phyloP scores from a whole-genome alignment of 2,329 filamentous ascomycete genomes.

The Bisporella sp. region DNA sequence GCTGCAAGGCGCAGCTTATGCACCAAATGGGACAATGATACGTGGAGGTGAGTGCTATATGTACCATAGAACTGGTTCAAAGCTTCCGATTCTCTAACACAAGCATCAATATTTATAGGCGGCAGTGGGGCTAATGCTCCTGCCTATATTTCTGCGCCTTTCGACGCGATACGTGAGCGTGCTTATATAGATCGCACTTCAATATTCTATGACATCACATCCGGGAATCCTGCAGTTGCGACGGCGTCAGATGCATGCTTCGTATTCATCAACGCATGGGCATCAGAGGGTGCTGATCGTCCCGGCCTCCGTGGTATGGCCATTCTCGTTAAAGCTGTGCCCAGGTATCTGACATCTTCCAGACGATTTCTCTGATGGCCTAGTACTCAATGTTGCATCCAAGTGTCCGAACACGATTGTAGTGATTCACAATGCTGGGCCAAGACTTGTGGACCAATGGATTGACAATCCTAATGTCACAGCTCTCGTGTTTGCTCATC shows the following conservation, averaged over 20 bases:
- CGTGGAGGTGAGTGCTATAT: slow-evolving; percentile 26
- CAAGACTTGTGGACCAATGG: slow-evolving; percentile 51
- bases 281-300: slow-evolving; percentile 65
- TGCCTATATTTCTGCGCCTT: slow-evolving; percentile 44
- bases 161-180: slow-evolving; percentile 45
- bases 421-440: slow-evolving; percentile 55
- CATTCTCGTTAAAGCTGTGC: not conserved
- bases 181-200: slow-evolving; percentile 49
- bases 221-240: slow-evolving; percentile 40
- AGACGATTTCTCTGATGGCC: slow-evolving; percentile 13
- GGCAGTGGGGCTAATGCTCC: slow-evolving; percentile 36
- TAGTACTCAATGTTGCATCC: slow-evolving; percentile 46
- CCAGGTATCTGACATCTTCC: no score
- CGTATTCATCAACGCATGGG: slow-evolving; percentile 60
- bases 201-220: slow-evolving; percentile 52
- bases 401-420: slow-evolving; percentile 56
- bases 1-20: slow-evolving; percentile 25
- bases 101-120: not conserved
- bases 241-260: slow-evolving; percentile 54
- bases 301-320: slow-evolving; percentile 38
- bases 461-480: slow-evolving; percentile 53
- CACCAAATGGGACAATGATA: slow-evolving; percentile 40
- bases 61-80: not conserved
- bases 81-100: no score
- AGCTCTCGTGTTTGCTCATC: slow-evolving; percentile 53